phyloP scores from a whole-genome alignment of 2,329 filamentous ascomycete species.

The Purpureocillium lavendulum region DNA sequence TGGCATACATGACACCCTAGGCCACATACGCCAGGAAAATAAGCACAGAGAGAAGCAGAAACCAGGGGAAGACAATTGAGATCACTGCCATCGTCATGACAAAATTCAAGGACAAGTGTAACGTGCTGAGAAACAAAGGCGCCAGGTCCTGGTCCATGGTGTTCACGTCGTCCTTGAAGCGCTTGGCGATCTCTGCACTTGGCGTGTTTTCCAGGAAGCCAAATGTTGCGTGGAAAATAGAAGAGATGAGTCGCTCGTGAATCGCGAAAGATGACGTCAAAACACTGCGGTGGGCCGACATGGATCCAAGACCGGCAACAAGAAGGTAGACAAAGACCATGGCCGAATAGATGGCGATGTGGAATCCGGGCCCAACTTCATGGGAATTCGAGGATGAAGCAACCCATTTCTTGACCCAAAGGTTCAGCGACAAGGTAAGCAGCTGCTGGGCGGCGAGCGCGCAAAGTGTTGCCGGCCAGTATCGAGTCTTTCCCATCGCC shows the following conservation, averaged over 20 bases:
- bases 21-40: neutral
- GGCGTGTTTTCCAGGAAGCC: slow-evolving; percentile 4
- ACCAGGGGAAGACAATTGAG: neutral
- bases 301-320: neutral
- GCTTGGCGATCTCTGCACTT: slow-evolving; percentile 1
- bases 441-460: slow-evolving; percentile 1
- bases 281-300: neutral
- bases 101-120: neutral
- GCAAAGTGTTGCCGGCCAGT: neutral
- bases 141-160: slow-evolving; percentile 1
- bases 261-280: neutral
- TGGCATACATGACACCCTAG: neutral
- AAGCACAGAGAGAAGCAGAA: neutral
- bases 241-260: slow-evolving; percentile 4
- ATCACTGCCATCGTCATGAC: neutral
- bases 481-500: neutral
- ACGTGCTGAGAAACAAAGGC: neutral
- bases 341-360: slow-evolving; percentile 1
- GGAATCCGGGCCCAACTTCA: neutral
- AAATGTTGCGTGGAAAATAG: slow-evolving; percentile 6
- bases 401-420: slow-evolving; percentile 1
- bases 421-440: neutral
- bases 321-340: neutral
- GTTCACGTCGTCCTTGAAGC: slow-evolving; percentile 4
- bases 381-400: neutral